These are phyloP conservation scores for Candida boleticola DNA, from an alignment of 805 yeast genomes.

Conservation along the genomic window DNA sequence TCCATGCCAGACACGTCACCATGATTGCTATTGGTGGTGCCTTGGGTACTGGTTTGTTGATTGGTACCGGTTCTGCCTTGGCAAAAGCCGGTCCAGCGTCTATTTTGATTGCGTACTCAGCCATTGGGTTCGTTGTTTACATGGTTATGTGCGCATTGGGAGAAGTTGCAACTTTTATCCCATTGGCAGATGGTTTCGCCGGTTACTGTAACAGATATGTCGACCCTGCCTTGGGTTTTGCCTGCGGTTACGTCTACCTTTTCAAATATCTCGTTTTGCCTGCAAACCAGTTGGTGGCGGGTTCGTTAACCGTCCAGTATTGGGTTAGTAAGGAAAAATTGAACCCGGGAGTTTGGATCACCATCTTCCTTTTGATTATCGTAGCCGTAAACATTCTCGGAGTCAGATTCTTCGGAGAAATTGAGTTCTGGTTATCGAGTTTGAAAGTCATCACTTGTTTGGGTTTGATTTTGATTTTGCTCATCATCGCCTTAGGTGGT, in stretches of 20 bases:
- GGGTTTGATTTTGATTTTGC: constrained; percentile 63
- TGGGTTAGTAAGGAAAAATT: constrained; percentile 47
- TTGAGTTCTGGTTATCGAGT: constrained; percentile 62
- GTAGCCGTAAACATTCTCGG: constrained; percentile 44
- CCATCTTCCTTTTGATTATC: constrained; percentile 45
- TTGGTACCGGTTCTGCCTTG: constrained; percentile 73
- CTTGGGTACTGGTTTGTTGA: constrained; percentile 74
- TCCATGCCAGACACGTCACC: constrained; percentile 59
- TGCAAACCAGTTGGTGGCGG: constrained; percentile 67
- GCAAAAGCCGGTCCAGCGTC: constrained; percentile 70
- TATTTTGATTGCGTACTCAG: constrained; percentile 60
- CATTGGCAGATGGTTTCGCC: constrained; percentile 64
- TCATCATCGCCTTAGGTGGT: constrained; percentile 73
- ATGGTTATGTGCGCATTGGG: constrained; percentile 69
- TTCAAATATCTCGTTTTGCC: constrained; percentile 53
- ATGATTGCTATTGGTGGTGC: constrained; percentile 86
- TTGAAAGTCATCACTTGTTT: constrained; percentile 63
- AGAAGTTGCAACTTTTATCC: constrained; percentile 66
- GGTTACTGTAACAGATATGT: constrained; percentile 64
- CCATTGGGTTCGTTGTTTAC: constrained; percentile 68
- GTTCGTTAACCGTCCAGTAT: constrained; percentile 50
- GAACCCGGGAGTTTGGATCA: constrained; percentile 59
- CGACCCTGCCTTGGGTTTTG: constrained; percentile 68
- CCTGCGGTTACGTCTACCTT: constrained; percentile 64
- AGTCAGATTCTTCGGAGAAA: constrained; percentile 52